Evolutionary conservation across 495 filamentous ascomycete species (phyloP).

Genomic region (Penicillium crystallinum): DNA sequence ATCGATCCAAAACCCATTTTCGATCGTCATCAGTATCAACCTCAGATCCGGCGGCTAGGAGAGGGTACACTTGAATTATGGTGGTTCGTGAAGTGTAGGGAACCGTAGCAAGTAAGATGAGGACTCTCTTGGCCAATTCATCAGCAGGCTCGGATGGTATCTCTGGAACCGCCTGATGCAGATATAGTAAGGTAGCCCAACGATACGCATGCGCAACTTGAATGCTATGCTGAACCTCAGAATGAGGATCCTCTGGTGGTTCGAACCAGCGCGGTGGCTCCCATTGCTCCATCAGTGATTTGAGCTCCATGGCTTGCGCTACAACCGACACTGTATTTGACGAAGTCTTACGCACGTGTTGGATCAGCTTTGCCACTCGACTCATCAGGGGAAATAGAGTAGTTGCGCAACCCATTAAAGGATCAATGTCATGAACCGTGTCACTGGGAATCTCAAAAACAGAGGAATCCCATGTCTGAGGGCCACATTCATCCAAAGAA

Average conservation of each 20-base stretch:
- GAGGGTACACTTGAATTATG: conserved; percentile 73
- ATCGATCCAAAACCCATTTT: conserved; percentile 64
- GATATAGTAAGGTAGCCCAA: conserved; percentile 68
- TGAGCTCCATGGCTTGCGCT: conserved; percentile 59
- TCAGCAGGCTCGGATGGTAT: conserved; percentile 55
- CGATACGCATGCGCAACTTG: conserved; percentile 74
- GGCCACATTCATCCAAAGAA: conserved; percentile 55
- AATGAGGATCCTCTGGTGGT: conserved; percentile 61
- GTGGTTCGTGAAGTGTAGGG: conserved; percentile 58
- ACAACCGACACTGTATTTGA: conserved; percentile 60
- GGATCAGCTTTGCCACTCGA: conserved; percentile 61
- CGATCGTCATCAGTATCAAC: conserved; percentile 56
- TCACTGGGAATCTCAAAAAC: conserved; percentile 34
- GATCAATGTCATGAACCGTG: conserved; percentile 59
- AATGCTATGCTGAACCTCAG: conserved; percentile 59
- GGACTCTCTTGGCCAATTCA: conserved; percentile 57
- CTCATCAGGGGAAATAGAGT: conserved; percentile 73
- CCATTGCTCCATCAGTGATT: conserved; percentile 61
- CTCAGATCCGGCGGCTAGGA: conserved; percentile 69
- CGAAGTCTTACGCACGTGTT: conserved; percentile 52
- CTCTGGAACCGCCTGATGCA: conserved; percentile 75
- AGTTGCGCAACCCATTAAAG: conserved; percentile 68
- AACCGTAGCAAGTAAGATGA: conserved; percentile 59
- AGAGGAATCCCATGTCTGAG: conserved; percentile 48
- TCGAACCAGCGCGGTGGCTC: conserved; percentile 52